These are phyloP conservation scores for Fallopia convolvulus DNA, from an alignment of 148 eudicot genomes.

Conservation along the genomic window DNA sequence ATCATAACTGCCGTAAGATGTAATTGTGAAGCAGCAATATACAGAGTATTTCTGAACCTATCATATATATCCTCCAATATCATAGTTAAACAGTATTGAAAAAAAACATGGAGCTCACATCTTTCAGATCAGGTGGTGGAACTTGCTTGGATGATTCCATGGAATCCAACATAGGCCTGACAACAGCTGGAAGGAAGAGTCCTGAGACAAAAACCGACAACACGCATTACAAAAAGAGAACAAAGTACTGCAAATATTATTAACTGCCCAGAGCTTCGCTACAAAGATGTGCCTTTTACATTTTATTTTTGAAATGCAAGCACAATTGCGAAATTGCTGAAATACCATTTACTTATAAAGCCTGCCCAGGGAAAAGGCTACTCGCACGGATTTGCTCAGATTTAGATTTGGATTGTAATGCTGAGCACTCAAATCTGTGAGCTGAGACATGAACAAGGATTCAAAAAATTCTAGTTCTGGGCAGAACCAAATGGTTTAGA, in stretches of 20 bases:
- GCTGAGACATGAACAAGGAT: background rate
- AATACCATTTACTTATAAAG: background rate
- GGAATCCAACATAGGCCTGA: conserved; percentile 90
- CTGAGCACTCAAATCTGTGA: background rate
- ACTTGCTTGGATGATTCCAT: conserved; percentile 67
- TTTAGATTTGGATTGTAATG: background rate
- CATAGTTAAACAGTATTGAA: background rate
- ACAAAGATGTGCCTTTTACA: background rate
- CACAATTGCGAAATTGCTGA: background rate
- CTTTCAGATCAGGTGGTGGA: conserved; percentile 60
- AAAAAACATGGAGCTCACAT: conserved; percentile 51
- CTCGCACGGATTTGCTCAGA: background rate
- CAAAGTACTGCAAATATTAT: background rate
- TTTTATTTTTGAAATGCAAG: background rate
- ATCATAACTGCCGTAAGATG: background rate
- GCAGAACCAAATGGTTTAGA: background rate
- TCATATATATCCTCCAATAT: background rate
- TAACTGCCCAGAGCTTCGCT: background rate
- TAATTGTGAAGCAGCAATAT: background rate
- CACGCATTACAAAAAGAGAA: background rate
- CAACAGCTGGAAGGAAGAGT: conserved; percentile 97
- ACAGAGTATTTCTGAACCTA: background rate
- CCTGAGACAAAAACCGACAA: conserved; percentile 35
- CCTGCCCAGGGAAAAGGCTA: background rate
- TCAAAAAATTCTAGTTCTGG: background rate